Evolutionary conservation across 148 eudicot genomes (phyloP), one percentile per base, ranked within the genome.

Genomic region (Vaccinium macrocarpon): DNA sequence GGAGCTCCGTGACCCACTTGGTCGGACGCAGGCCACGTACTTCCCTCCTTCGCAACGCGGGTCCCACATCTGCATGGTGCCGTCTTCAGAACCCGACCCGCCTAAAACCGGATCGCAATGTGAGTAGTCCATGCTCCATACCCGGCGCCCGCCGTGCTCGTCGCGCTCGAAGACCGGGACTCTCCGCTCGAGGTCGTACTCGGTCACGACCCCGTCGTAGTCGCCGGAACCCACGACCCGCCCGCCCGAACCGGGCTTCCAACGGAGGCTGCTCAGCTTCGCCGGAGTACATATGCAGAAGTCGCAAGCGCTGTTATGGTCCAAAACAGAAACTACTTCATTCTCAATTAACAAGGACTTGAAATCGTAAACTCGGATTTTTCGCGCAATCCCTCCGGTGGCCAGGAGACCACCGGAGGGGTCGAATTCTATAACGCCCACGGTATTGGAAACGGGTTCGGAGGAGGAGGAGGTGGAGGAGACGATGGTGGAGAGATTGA

Each of bases 41-140:
- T 61, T 57, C 19, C 88, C 93, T 3, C 79, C 86, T 7, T 84
- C 88, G 78, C 88, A 85, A 4, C 93, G 88, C 27, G 93, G 81
- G 83, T 91, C 93, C 93, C 93, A 91, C 85, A 91, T 78, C 25
- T 91, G 93, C 85, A 91, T 81, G 78, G 93, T 88, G 12, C 93
- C 93, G 53, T 91, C 93, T 49, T 91, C 93, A 11, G 93, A 88
- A 15, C 91, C 91, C 76, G 93, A 91, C 3, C 90, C 93, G 5
- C 91, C 93, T 0, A 90, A 13, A 0, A 62, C 78, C 12, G 93
- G 93, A 18, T 84, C 84, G 73, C 87, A 70, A 15, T 78, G 88
- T 52, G 91, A 89, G 57, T 91, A 91, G 80, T 86, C 93, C 53
- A 91, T 48, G 86, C 87, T 88, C 93, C 93, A 91, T 0, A 91